phyloP scores from a whole-genome alignment of 768 basidiomycete species.

The Tulasnella sp. region DNA sequence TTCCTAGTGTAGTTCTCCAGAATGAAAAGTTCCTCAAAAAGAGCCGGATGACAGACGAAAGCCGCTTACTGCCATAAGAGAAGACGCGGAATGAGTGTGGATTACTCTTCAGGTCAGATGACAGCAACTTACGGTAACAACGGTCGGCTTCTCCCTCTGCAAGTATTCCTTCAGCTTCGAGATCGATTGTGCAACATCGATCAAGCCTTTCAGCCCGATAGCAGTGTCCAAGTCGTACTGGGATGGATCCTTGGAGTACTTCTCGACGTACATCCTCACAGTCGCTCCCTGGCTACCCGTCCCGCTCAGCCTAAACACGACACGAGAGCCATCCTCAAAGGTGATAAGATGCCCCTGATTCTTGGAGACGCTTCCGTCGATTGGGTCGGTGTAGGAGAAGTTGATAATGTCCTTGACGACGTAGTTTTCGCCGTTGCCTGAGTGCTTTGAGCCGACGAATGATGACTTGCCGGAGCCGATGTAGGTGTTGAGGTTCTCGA shows the following conservation, averaged over 20 bases:
- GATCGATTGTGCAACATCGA: constrained; percentile 84
- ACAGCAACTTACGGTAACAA: constrained; percentile 53
- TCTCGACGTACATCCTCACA: constrained; percentile 90
- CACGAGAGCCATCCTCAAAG: constrained; percentile 84
- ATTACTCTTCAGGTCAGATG: too few species aligned
- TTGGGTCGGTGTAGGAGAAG: constrained; percentile 98
- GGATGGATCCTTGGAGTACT: constrained; percentile 52
- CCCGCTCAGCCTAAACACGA: constrained; percentile 92
- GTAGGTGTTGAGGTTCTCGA: constrained; percentile 60
- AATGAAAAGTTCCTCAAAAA: too few species aligned
- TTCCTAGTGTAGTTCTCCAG: too few species aligned
- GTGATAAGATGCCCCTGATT: constrained; percentile 94
- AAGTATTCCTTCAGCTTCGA: constrained; percentile 79
- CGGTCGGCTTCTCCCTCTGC: constrained; percentile 82
- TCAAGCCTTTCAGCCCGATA: constrained; percentile 86
- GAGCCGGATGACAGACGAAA: too few species aligned
- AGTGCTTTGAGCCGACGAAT: constrained; percentile 52
- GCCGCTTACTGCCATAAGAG: too few species aligned
- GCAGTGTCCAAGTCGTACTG: constrained; percentile 46
- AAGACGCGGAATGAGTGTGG: too few species aligned
- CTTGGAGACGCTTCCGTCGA: constrained; percentile 82
- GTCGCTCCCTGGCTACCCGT: constrained; percentile 96
- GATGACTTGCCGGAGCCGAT: constrained; percentile 54
- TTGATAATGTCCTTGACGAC: constrained; percentile 65
- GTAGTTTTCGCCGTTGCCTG: constrained; percentile 61